These are phyloP conservation scores for Hanseniaspora jakobsenii DNA, from an alignment of 805 yeast species.

Conservation along the genomic window DNA sequence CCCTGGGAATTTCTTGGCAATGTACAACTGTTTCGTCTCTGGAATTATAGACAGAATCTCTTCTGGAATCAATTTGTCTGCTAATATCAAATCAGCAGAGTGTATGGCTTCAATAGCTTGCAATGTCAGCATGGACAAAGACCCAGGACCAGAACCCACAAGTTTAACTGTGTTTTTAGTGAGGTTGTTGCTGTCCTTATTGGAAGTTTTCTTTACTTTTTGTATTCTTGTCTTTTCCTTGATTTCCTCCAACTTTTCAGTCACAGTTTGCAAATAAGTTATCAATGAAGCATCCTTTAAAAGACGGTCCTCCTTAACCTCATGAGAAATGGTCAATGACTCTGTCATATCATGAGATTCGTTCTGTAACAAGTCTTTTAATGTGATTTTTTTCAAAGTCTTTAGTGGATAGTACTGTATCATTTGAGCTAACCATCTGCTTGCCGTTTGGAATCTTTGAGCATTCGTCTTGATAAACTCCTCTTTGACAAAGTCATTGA, in stretches of 20 bases:
- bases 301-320: background rate
- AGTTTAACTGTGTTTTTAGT: constrained; percentile 50
- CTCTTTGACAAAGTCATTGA: constrained; percentile 46
- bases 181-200: too few relatives aligned
- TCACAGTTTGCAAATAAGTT: background rate
- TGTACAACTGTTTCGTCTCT: constrained; percentile 55
- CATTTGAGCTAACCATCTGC: constrained; percentile 78
- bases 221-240: background rate
- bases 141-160: constrained; percentile 95
- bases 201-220: background rate
- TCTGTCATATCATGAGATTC: constrained; percentile 16
- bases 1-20: constrained; percentile 92
- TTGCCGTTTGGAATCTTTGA: constrained; percentile 41
- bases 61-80: constrained; percentile 88
- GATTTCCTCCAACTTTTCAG: background rate
- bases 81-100: constrained; percentile 70
- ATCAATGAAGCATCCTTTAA: constrained; percentile 3
- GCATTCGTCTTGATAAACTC: constrained; percentile 40
- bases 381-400: constrained; percentile 46
- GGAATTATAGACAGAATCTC: constrained; percentile 79
- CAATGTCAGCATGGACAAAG: constrained; percentile 64
- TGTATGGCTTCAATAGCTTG: constrained; percentile 76
- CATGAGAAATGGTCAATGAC: background rate
- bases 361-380: constrained; percentile 29
- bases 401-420: constrained; percentile 80